Evolutionary conservation across 192 early-diverging fungal species (phyloP), one percentile per base, ranked within the genome.

Genomic region (Phlyctochytrium planicorne): DNA sequence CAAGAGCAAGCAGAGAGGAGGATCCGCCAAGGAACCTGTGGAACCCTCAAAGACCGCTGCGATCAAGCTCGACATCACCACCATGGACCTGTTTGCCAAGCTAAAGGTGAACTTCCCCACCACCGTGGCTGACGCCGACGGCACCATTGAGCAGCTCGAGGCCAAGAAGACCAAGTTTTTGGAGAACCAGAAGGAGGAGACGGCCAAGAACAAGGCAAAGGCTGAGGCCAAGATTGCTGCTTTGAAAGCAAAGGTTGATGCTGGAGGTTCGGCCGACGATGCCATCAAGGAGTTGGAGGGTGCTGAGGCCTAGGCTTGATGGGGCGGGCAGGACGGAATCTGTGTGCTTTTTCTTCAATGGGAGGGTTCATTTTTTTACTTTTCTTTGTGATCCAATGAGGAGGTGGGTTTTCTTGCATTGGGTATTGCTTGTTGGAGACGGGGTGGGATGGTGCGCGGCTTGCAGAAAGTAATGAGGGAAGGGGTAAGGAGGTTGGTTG

Each of bases 211-310:
- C 82, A 95, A 91, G 85, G 85, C 81, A 65, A 89, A 88, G 75
- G 96, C 91, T 53, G 88, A 94, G 77, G 91, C 86, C 60, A 89
- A 89, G 80, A 90, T 96, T 66, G 89, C 85, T 34, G 86, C 86
- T 65, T 79, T 93, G 67, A 82, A 88, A 81, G 74, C 82, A 29
- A 78, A 84, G 52, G 72, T 67, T 37, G 75, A 85, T 62, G 59
- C 10, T 40, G 40, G 40, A 14, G 67, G 66, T 2, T 30, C 61
- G 4, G 20, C 31, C 50, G 73, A 74, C 30, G 25, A 17, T 27
- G 73, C 62, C 31, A 52, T 59, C 47, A 34, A 52, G 30, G 67
- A 66, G 10, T 20, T 67, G 37, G 71, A 72, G 34, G 62, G 37
- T 20, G 34, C 60, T 27, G 71, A 32, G 14, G 47, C 56, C 23